phyloP scores from a whole-genome alignment of 352 stramenopile genomes.

The Phytophthora chlamydospora region DNA sequence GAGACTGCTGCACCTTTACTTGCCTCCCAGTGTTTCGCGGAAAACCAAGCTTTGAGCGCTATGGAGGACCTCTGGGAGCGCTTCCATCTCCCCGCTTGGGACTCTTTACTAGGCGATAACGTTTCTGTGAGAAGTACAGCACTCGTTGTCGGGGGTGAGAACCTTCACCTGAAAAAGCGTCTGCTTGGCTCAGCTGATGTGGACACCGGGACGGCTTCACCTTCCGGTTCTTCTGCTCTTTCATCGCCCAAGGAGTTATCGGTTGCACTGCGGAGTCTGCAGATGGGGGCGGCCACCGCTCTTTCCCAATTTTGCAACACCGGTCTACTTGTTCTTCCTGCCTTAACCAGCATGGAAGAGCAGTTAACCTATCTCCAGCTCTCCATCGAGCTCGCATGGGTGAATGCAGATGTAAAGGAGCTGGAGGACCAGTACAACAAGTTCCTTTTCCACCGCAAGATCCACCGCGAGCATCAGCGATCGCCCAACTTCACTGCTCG shows the following conservation, averaged over 20 bases:
- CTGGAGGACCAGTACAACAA: constrained; percentile 52
- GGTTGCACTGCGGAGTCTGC: constrained; percentile 25
- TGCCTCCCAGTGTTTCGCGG: constrained; percentile 1
- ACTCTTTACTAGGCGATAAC: not conserved
- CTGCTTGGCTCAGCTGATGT: constrained; percentile 20
- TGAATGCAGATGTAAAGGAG: constrained; percentile 44
- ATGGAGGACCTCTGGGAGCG: constrained; percentile 35
- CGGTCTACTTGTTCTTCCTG: constrained; percentile 18
- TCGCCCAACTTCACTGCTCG: constrained; percentile 1
- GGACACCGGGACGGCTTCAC: not conserved
- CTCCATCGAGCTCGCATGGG: constrained; percentile 51
- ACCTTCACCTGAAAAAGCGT: constrained; percentile 31
- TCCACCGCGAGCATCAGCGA: constrained; percentile 31
- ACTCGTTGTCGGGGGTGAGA: constrained; percentile 25
- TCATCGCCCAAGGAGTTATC: constrained; percentile 24
- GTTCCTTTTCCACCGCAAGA: constrained; percentile 46
- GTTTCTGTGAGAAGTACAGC: constrained; percentile 6
- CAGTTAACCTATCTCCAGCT: constrained; percentile 45
- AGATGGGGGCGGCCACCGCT: constrained; percentile 20
- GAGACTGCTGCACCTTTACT: constrained; percentile 4
- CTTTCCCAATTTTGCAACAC: constrained; percentile 24
- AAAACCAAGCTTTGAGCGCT: constrained; percentile 22
- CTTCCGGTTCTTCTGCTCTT: not conserved
- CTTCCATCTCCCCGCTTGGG: constrained; percentile 27
- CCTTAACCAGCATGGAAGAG: constrained; percentile 7